These are phyloP conservation scores for Sporothrix curviconia DNA, from an alignment of 2,329 filamentous ascomycete species.

Conservation along the genomic window DNA sequence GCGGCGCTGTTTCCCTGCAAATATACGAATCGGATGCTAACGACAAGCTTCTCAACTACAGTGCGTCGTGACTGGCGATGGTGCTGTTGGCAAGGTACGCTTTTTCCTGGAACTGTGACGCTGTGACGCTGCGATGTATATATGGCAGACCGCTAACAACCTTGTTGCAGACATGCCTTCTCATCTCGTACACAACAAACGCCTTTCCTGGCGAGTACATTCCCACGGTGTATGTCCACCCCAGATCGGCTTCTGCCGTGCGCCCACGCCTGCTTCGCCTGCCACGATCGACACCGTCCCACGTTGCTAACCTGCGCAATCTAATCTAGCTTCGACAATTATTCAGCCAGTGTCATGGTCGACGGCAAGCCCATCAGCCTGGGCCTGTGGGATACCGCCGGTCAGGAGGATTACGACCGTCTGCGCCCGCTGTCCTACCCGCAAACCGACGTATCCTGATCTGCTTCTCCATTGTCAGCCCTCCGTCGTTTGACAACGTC, in stretches of 20 bases:
- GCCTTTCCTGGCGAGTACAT: slow-evolving; percentile 99
- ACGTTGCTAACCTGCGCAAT: neutral
- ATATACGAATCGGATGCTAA: neutral
- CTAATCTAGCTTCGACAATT: slow-evolving; percentile 80
- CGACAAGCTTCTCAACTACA: slow-evolving; percentile 31
- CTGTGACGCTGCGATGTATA: too few relatives aligned
- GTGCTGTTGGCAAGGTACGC: slow-evolving; percentile 92
- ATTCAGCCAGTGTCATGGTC: slow-evolving; percentile 98
- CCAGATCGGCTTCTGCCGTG: neutral
- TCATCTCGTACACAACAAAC: slow-evolving; percentile 99
- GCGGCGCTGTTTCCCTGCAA: neutral
- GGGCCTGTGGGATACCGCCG: slow-evolving; percentile 96
- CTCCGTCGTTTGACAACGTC: slow-evolving; percentile 97
- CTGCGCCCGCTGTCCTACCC: slow-evolving; percentile 93
- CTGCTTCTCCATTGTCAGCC: slow-evolving; percentile 97
- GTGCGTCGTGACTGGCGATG: slow-evolving; percentile 98
- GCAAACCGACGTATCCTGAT: slow-evolving; percentile 96
- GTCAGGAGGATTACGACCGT: slow-evolving; percentile 97
- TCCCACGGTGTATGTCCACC: slow-evolving; percentile 74
- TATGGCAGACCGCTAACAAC: too few relatives aligned
- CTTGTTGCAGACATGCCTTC: slow-evolving; percentile 93
- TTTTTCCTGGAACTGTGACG: too few relatives aligned
- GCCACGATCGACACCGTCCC: too few relatives aligned
- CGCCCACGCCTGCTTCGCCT: too few relatives aligned
- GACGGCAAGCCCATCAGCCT: slow-evolving; percentile 96